Base-by-base conservation (phyloP, 106 monocot species). In the Acorus calamus region DNA sequence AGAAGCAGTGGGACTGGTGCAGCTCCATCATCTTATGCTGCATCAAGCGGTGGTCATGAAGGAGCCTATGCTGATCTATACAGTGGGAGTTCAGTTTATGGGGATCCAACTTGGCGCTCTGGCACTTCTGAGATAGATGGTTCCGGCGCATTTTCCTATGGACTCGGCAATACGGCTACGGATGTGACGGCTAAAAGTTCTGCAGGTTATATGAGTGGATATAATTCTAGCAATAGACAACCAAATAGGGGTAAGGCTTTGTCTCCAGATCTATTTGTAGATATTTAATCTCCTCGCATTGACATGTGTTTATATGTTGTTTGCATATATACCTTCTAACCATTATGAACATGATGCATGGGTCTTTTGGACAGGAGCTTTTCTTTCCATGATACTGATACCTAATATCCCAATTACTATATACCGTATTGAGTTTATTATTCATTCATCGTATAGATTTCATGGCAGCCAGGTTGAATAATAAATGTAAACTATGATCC, bases 141-240 rank as follows among this genome's bases (percentile, higher is more conserved):
- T 12, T 59, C 81, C 53, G 67, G 78, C 42, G 73, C 84, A 69
- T 89, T 89, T 76, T 78, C 71, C 65, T 89, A 82, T 74, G 85
- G 72, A 13, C 81, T 85, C 60, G 65, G 65, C 12, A 63, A 66
- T 74, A 62, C 69, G 51, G 60, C 73, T 68, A 69, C 81, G 11
- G 81, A 82, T 71, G 67, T 74, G 46, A 58, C 68, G 14, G 45
- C 55, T 48, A 79, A 79, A 65, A 60, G 58, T 56, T 79, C 85
- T 47, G 11, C 68, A 46, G 77, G 71, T 55, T 89, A 77, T 67
- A 74, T 67, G 50, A 82, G 76, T 43, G 73, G 70, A 59, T 82
- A 81, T 73, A 81, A 62, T 74, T 73, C 61, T 68, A 65, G 71
- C 63, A 76, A 71, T 72, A 78, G 78, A 69, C 80, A 74, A 56